Conservation (phyloP, 202 grass and related monocot species). For the Schoenoplectus triqueter region DNA sequence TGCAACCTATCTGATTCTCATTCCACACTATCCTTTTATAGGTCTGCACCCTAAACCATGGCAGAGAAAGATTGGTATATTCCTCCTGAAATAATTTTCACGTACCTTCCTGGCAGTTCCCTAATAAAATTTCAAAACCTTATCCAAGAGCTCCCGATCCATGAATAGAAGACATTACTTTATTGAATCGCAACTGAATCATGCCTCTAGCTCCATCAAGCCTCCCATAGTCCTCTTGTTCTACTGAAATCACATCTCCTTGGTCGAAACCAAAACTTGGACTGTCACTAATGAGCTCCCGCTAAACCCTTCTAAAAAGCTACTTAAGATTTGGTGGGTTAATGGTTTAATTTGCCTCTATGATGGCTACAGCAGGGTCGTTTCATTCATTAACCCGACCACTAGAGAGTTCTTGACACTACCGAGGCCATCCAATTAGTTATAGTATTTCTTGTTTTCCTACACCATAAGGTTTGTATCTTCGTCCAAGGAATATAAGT, state of each 20-base stretch:
- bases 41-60: neutral
- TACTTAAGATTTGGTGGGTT: constrained; percentile 9
- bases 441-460: neutral
- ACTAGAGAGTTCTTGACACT: neutral
- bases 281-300: neutral
- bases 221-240: constrained; percentile 29
- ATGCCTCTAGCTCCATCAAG: constrained; percentile 18
- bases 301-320: constrained; percentile 1
- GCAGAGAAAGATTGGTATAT: neutral
- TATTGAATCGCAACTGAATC: constrained; percentile 16
- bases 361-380: constrained; percentile 3
- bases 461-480: constrained; percentile 34
- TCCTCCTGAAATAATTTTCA: constrained; percentile 28
- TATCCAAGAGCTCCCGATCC: neutral
- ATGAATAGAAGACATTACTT: constrained; percentile 19
- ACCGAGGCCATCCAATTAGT: neutral
- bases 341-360: constrained; percentile 32
- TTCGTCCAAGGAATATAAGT: constrained; percentile 27
- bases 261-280: constrained; percentile 34
- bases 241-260: constrained; percentile 13
- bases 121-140: constrained; percentile 29
- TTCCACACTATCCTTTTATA: constrained; percentile 16
- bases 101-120: constrained; percentile 15
- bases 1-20: neutral
- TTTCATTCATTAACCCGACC: constrained; percentile 27